Base-by-base conservation (phyloP, 2,329 filamentous ascomycete species). In the Teratosphaeria pseudoeucalypti region DNA sequence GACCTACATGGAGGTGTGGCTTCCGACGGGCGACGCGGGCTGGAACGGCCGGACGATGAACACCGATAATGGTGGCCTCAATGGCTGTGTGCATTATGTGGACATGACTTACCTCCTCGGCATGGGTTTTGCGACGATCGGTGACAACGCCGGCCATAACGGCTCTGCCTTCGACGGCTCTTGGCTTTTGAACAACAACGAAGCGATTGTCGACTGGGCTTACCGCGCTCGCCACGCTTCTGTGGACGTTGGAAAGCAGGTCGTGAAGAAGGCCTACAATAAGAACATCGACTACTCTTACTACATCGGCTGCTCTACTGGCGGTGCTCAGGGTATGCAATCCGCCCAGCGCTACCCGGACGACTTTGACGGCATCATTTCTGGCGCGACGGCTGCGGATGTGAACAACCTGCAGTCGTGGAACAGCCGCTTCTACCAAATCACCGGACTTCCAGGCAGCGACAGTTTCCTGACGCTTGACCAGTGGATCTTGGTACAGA, bases 281-380 rank as follows among this genome's bases (percentile, higher is more conserved):
- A 68, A 67, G 16, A 62, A 72, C 53, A 6, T n/a, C 6, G 62
- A 68, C 19, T 69, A 71, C 52, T 75, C 75, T 26, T 80, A 80
- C 68, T 80, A 76, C 63, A 65, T 77, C 10, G 77, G 77, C 27
- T 80, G 78, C 66, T 79, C 77, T 1, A 75, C 75, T 16, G 78
- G 78, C 59, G 78, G 78, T 27, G 71, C 74, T 16, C 77, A 80
- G 63, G 78, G 77, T 34, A 68, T 78, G 58, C 77, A 77, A 60
- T 75, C 75, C 1, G 72, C 75, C 2, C 74, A 79, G 59, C 68
- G 73, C 52, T 80, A 72, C 61, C 78, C 77, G 1, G 67, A 75
- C 12, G 77, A 79, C 62, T 80, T 79, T 56, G 77, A 80, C 59
- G 78, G 78, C 43, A 76, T 80, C 56, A 73, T 79, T 27, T 72